A percentile compares a stretch with the other conserved stretches of the same genome.
Evolutionary conservation across 2,329 filamentous ascomycete genomes (phyloP).

Genomic region (Elsinoe australis): DNA sequence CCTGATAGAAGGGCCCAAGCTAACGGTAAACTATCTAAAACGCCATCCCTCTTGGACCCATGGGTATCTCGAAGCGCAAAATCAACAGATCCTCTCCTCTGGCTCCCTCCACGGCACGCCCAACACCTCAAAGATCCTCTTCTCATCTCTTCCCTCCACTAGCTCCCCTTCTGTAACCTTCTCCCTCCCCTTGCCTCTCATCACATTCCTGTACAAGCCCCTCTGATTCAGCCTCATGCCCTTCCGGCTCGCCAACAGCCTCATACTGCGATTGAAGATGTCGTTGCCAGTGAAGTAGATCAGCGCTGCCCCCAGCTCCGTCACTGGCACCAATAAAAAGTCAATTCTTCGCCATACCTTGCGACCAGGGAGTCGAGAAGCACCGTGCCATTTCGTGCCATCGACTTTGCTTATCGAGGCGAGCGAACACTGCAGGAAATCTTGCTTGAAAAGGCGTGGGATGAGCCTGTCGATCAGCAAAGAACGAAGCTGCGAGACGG

Average conservation of each 20-base stretch:
- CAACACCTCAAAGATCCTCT: conserved; percentile 69
- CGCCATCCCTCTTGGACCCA: too few relatives aligned
- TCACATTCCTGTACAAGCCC: conserved; percentile 66
- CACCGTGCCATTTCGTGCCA: conserved; percentile 83
- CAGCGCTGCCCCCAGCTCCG: conserved; percentile 73
- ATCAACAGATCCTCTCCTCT: conserved; percentile 64
- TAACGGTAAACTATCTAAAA: too few relatives aligned
- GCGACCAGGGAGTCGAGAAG: conserved; percentile 59
- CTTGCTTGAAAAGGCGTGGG: conserved; percentile 48
- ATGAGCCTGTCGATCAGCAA: conserved; percentile 59
- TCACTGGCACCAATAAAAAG: conserved; percentile 70
- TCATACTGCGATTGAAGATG: conserved; percentile 82
- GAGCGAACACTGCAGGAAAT: conserved; percentile 64
- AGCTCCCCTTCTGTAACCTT: conserved; percentile 62
- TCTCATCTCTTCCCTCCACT: conserved; percentile 68
- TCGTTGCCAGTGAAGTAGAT: conserved; percentile 97
- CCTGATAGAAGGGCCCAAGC: too few relatives aligned
- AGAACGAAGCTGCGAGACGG: conserved; percentile 50
- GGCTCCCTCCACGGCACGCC: conserved; percentile 80
- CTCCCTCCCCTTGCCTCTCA: conserved; percentile 49
- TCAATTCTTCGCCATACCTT: conserved; percentile 73
- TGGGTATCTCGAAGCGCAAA: too few relatives aligned
- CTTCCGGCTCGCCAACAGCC: conserved; percentile 70
- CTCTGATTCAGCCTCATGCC: conserved; percentile 78
- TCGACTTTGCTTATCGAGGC: conserved; percentile 46